Evolutionary conservation across 1,139 yeast species (phyloP).

Genomic region (Nakaseomyces delphensis): DNA sequence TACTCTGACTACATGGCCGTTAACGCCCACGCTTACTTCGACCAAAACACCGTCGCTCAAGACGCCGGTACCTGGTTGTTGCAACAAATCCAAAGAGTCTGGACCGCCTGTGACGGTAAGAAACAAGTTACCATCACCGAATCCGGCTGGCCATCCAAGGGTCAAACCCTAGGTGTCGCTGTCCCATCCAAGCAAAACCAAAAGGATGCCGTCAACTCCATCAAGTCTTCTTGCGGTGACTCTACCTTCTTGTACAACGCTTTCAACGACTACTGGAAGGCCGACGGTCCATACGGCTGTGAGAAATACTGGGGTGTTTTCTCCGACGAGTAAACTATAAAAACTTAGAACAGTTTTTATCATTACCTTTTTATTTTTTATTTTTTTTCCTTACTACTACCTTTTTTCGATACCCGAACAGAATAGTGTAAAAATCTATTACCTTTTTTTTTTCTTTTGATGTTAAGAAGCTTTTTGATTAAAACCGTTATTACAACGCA

Average conservation of each 20-base stretch:
- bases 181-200: conserved; percentile 64
- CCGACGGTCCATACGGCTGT: conserved; percentile 54
- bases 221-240: conserved; percentile 46
- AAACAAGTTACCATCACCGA: conserved; percentile 59
- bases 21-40: conserved; percentile 76
- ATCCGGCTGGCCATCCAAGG: conserved; percentile 77
- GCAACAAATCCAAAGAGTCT: conserved; percentile 57
- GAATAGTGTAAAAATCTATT: no score
- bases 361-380: conserved; percentile 7
- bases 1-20: conserved; percentile 72
- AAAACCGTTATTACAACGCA: no score
- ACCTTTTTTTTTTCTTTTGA: not conserved
- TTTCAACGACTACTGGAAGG: conserved; percentile 72
- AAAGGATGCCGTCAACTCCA: conserved; percentile 48
- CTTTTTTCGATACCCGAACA: not conserved
- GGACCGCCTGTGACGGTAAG: conserved; percentile 53
- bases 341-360: no score
- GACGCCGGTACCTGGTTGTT: conserved; percentile 66
- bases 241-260: conserved; percentile 60
- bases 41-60: conserved; percentile 54
- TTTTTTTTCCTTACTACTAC: not conserved
- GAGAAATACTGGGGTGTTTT: conserved; percentile 70
- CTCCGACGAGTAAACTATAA: conserved; percentile 19
- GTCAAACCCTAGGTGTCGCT: conserved; percentile 56
- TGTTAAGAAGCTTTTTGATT: not conserved